Evolutionary conservation across 208 protist species (phyloP).

Genomic region (Herpetomonas samuelpessoai): DNA sequence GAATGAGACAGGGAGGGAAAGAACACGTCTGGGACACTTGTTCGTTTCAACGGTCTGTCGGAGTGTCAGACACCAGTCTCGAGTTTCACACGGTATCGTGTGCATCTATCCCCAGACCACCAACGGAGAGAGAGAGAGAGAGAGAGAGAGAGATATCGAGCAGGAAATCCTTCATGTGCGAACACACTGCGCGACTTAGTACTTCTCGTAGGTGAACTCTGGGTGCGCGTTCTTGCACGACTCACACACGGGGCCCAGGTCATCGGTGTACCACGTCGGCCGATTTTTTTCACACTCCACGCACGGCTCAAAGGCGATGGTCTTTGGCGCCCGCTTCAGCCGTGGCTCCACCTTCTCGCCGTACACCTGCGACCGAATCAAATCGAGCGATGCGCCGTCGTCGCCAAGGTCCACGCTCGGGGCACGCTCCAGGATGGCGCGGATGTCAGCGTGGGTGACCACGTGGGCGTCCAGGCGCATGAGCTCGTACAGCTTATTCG

Average conservation of each 20-base stretch:
- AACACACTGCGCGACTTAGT: conserved; percentile 24
- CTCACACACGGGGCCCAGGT: conserved; percentile 67
- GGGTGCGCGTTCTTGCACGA: conserved; percentile 54
- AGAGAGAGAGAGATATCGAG: conserved; percentile 9
- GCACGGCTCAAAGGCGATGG: conserved; percentile 82
- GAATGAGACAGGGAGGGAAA: no score
- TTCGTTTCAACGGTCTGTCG: no score
- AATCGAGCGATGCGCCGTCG: conserved; percentile 42
- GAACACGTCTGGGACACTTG: no score
- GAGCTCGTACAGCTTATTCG: conserved; percentile 81
- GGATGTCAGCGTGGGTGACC: conserved; percentile 49
- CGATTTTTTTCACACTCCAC: conserved; percentile 61
- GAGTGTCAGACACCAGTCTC: no score
- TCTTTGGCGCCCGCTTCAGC: conserved; percentile 73
- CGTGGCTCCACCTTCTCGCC: conserved; percentile 68
- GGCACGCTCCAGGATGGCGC: conserved; percentile 59
- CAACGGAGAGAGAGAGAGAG: conserved; percentile 8
- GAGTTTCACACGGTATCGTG: background rate
- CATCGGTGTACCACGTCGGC: conserved; percentile 76
- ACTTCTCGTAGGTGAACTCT: conserved; percentile 45
- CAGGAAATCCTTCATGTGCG: conserved; percentile 6
- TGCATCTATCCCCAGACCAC: background rate
- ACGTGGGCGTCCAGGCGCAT: conserved; percentile 79
- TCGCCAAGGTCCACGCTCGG: conserved; percentile 65
- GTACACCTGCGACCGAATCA: conserved; percentile 71